phyloP scores from a whole-genome alignment of 1,139 yeast species.

The Casaregolazyma lundiana region DNA sequence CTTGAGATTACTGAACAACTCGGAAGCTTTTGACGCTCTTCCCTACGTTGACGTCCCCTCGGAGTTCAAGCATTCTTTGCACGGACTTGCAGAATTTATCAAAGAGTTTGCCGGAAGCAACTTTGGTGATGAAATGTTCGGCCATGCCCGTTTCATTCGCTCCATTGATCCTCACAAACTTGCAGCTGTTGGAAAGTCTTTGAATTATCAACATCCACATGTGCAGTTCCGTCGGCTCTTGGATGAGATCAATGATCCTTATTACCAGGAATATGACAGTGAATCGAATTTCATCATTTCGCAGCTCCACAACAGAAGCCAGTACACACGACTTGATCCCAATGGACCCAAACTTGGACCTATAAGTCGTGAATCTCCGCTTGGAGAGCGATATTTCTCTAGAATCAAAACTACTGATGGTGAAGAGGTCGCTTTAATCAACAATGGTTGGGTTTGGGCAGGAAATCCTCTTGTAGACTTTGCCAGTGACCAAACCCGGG shows the following conservation, averaged over 20 bases:
- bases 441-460: slow-evolving; percentile 99
- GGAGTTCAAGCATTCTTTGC: slow-evolving; percentile 35
- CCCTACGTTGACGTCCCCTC: slow-evolving; percentile 41
- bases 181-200: slow-evolving; percentile 41
- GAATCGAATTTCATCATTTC: slow-evolving; percentile 60
- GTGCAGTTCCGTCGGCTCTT: slow-evolving; percentile 50
- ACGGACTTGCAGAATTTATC: slow-evolving; percentile 49
- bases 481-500: slow-evolving; percentile 74
- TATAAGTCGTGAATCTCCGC: slow-evolving; percentile 52
- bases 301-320: slow-evolving; percentile 71
- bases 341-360: slow-evolving; percentile 75
- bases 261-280: slow-evolving; percentile 71
- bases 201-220: slow-evolving; percentile 36
- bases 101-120: slow-evolving; percentile 39
- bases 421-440: slow-evolving; percentile 61
- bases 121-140: slow-evolving; percentile 34
- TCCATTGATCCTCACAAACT: slow-evolving; percentile 48
- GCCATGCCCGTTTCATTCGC: slow-evolving; percentile 50
- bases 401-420: slow-evolving; percentile 47
- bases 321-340: slow-evolving; percentile 67
- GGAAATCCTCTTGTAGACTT: slow-evolving; percentile 91
- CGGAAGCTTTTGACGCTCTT: slow-evolving; percentile 25
- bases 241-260: slow-evolving; percentile 70
- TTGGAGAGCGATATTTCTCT: slow-evolving; percentile 86
- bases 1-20: slow-evolving; percentile 26